Percentiles rank a stretch among this genome's conserved stretches.
phyloP scores from a whole-genome alignment of 208 protist species.

The Naegleria fowleri region DNA sequence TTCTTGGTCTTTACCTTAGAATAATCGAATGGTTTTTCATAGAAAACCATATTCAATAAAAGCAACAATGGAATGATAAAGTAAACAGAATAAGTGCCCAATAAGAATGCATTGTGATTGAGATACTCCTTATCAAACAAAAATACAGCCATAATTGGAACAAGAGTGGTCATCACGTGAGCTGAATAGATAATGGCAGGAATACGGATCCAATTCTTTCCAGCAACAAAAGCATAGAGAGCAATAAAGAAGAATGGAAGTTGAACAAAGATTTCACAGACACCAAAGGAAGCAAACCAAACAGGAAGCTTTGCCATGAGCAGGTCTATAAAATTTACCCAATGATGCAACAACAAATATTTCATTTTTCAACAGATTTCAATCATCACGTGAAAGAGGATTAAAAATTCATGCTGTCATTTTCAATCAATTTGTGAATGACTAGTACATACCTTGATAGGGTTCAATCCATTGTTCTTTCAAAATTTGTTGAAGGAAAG shows the following conservation, averaged over 20 bases:
- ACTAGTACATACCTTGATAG: not conserved
- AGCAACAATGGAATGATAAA: not conserved
- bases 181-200: not conserved
- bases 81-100: not conserved
- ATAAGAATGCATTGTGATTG: not conserved
- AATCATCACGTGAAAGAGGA: no score
- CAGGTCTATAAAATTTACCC: not conserved
- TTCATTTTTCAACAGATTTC: no score
- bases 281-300: not conserved
- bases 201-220: not conserved
- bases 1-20: not conserved
- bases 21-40: not conserved
- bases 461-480: not conserved
- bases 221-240: not conserved
- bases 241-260: constrained; percentile 6
- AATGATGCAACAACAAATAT: not conserved
- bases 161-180: not conserved
- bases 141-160: not conserved
- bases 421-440: not conserved
- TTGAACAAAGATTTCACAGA: constrained; percentile 1
- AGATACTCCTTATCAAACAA: not conserved
- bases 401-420: no score
- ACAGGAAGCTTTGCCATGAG: not conserved
- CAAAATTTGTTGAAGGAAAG: not conserved
- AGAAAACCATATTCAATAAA: not conserved